Evolutionary conservation across 2,329 filamentous ascomycete genomes (phyloP), one percentile per base, ranked within the genome.

Genomic region (Pseudogymnoascus sp.): DNA sequence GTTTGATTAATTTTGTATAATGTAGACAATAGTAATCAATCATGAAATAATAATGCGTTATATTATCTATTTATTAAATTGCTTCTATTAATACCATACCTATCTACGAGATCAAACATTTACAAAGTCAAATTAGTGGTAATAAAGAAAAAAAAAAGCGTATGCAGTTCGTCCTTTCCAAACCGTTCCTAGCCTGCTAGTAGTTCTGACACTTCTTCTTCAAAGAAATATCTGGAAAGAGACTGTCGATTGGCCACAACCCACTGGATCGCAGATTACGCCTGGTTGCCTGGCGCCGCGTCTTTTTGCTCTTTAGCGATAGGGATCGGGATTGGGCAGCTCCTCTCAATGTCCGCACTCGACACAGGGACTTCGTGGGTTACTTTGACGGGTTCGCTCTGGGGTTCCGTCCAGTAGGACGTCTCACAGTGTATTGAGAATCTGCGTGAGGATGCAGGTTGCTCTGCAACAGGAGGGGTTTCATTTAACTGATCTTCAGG

Each of bases 21-120:
- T 12, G 14, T n/a, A 33, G 10, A 56, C 8, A 56, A 35, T 19
- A 33, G 7, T 22, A 53, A 56, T 56, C n/a, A 56, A 56, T n/a
- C 22, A 19, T 8, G 28, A 35, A 56, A 22, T 5, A 8, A 33
- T 14, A 31, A 35, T 56, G 2, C 5, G 28, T 22, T 56, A 56
- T 56, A 56, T 56, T 35, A 53, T 53, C 24, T 53, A 53, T 53
- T 53, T 53, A 56, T 56, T 56, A 56, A 33, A 10, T 16, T 19
- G 10, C 11, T 12, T 56, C 28, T 56, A 56, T 35, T 56, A 14
- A 12, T 56, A 56, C 28, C 28, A 12, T 56, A 56, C 28, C 28
- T 6, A 14, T 53, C 24, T 31, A 56, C 3, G 8, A 4, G 16
- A 53, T 53, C 14, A 31, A 22, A 19, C 11, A 14, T n/a, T n/a